Evolutionary conservation across 805 yeast genomes (phyloP).

Genomic region (Yarrowia sp.): DNA sequence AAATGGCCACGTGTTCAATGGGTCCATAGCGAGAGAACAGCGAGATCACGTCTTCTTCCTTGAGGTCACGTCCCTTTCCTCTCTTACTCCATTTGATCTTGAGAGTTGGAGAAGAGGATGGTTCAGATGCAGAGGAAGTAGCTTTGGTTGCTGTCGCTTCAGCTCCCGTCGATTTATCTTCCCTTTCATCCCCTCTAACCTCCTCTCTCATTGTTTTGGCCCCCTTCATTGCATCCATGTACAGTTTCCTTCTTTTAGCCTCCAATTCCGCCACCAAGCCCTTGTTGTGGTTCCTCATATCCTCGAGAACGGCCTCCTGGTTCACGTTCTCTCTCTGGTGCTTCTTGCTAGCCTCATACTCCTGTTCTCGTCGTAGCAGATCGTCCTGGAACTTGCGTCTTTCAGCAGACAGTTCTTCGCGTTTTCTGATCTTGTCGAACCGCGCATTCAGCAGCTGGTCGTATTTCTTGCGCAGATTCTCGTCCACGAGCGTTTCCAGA

Average conservation of each 20-base stretch:
- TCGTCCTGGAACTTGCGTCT: constrained; percentile 44
- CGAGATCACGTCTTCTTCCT: constrained; percentile 18
- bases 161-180: not conserved
- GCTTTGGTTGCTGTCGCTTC: not conserved
- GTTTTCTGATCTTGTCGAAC: constrained; percentile 38
- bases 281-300: constrained; percentile 41
- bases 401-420: constrained; percentile 39
- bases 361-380: constrained; percentile 44
- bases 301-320: not conserved
- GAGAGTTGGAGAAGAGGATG: constrained; percentile 3
- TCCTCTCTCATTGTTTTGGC: not conserved
- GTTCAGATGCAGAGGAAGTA: not conserved
- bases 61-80: constrained; percentile 15
- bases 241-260: constrained; percentile 42
- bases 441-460: constrained; percentile 42
- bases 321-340: not conserved
- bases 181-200: too few relatives aligned
- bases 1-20: constrained; percentile 34
- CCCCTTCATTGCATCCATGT: constrained; percentile 39
- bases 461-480: constrained; percentile 41
- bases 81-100: constrained; percentile 26
- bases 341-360: constrained; percentile 33
- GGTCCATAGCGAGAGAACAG: constrained; percentile 27
- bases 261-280: constrained; percentile 30
- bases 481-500: constrained; percentile 43